These are phyloP conservation scores for Phytophthora megakarya DNA, from an alignment of 352 stramenopile genomes.

Conservation along the genomic window DNA sequence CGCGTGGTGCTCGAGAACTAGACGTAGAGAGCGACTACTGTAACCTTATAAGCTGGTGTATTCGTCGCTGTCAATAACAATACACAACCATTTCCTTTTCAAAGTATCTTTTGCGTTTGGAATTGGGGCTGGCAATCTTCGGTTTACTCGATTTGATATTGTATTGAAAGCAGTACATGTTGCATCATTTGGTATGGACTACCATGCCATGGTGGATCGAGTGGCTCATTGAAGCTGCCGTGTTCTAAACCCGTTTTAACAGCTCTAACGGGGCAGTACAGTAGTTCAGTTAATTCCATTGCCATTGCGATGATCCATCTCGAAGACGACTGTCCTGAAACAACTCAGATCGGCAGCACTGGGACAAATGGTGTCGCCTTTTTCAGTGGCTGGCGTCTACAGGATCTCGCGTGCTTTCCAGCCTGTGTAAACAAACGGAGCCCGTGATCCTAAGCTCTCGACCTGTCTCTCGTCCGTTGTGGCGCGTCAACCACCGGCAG, in stretches of 20 bases:
- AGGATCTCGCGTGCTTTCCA: neutral
- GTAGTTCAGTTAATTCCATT: neutral
- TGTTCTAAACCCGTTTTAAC: neutral
- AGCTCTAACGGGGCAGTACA: neutral
- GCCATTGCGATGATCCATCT: neutral
- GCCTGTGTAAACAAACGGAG: slow-evolving; percentile 27
- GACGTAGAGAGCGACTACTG: neutral
- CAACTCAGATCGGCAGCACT: slow-evolving; percentile 1
- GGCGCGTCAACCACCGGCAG: slow-evolving; percentile 19
- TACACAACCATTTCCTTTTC: neutral
- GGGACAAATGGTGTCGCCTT: neutral
- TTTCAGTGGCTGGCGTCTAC: slow-evolving; percentile 7
- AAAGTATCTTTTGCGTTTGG: neutral
- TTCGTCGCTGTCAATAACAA: neutral
- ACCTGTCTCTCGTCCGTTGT: slow-evolving; percentile 8
- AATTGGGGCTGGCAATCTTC: neutral
- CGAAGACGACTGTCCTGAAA: neutral
- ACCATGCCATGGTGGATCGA: too few species aligned
- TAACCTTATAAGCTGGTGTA: slow-evolving; percentile 8
- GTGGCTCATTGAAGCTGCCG: too few species aligned
- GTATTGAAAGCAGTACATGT: neutral
- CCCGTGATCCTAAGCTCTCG: slow-evolving; percentile 12
- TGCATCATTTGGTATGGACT: too few species aligned
- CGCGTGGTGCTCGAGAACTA: slow-evolving; percentile 59
- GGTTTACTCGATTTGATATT: neutral